Base-by-base conservation (phyloP, 169 alveolate genomes). In the Plasmodium adleri region DNA sequence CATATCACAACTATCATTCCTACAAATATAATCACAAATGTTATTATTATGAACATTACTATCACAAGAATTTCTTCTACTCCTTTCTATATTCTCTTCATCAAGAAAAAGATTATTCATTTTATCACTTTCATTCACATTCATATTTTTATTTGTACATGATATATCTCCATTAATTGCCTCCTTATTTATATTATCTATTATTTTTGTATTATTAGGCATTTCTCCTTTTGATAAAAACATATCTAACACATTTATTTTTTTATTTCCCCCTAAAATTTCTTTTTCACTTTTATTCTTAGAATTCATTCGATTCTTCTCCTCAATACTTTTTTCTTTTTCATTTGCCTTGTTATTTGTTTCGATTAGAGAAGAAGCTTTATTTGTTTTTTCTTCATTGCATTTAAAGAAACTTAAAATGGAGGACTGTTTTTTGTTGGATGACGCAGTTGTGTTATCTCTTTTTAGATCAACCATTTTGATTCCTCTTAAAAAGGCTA, bases 331-430 rank as follows among this genome's bases (percentile, higher is more conserved):
- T n/a, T 32, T n/a, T 66, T 28, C 52, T 7, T 28, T 32, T 3
- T 54, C 52, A 5, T 13, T 0, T 13, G 10, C 12, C 17, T 63
- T 63, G 3, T 63, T 63, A 39, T 2, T 47, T 10, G 0, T n/a
- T 39, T 9, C 47, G 1, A 8, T 49, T n/a, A 32, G 22, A 15
- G 64, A 43, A 8, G 12, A 15, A 15, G 20, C 43, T 45, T 47
- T 80, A 20, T 80, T 80, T 22, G 2, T 24, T 49, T 80, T 80
- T 8, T 1, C 43, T 26, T 80, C 72, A 22, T 80, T 74, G 0
- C 73, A 64, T 71, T 80, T 80, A 60, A 80, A 80, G 26, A 80
- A 80, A 26, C 90, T 80, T 22, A 80, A 47, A 67, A 80, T 80
- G 5, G 90, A 80, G 1, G 83, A 74, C 72, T 80, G 90, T 39